Base-by-base conservation (phyloP, 2,329 filamentous ascomycete genomes). In the Penicillium sp. region DNA sequence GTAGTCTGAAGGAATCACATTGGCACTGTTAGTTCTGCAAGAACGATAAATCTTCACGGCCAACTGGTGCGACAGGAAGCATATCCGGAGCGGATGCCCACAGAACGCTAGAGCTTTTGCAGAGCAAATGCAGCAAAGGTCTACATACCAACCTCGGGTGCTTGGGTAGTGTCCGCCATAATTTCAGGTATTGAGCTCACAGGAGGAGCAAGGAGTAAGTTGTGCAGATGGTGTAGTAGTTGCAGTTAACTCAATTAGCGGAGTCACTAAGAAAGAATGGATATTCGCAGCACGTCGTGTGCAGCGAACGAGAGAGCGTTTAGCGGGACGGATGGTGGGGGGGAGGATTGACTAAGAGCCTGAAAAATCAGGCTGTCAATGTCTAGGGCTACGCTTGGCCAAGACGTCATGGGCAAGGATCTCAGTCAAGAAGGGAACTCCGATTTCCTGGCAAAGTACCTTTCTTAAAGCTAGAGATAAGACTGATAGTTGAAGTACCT, bases 1-100 rank as follows among this genome's bases (percentile, higher is more conserved):
- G 77, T 94, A 90, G 71, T 95, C 88, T 95, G 57, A 45, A 52
- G 28, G 41, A 32, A 48, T 45, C 36, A 40, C 56, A 51, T 32
- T 29, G 25, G 36, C 60, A 54, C 54, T 48, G 50, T 52, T 44
- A 49, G 50, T 45, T 48, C 34, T 36, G 32, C 27, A n/a, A 37
- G 8, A 8, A 8, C 4, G 18, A 12, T 28, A 27, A 24, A 26
- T n/a, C 18, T 29, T 9, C 42, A 13, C 27, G 32, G 12, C 13
- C 13, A 34, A 27, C 11, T 46, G 41, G 44, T 39, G n/a, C 28
- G 13, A 33, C 29, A 11, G 29, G 4, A 11, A 32, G 29, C 29
- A 51, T 45, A 43, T 41, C 25, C 51, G 40, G 43, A 48, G 58
- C 34, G 34, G 43, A 45, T 54, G 56, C 62, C 63, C 64, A 66